Evolutionary conservation across 2,329 filamentous ascomycete species (phyloP).

Genomic region (Beauveria brongniartii): DNA sequence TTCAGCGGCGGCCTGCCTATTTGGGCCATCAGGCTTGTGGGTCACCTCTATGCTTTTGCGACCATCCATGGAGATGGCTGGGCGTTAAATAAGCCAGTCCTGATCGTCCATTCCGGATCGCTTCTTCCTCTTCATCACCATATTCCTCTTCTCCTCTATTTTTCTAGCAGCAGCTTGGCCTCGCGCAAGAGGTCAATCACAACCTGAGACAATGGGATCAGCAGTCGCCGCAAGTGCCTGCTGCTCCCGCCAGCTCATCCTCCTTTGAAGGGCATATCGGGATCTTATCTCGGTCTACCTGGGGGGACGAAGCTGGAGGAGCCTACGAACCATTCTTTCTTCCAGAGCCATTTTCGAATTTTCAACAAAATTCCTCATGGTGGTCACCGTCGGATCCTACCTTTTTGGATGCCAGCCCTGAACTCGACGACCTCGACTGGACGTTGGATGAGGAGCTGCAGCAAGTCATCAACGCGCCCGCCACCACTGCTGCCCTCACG

Average conservation of each 20-base stretch:
- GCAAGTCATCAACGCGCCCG: neutral
- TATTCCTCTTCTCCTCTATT: neutral
- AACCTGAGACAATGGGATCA: constrained; percentile 11
- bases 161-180: constrained; percentile 5
- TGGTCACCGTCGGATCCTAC: neutral
- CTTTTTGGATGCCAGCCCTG: neutral
- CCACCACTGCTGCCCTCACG: neutral
- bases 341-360: neutral
- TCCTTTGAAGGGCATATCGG: constrained; percentile 2
- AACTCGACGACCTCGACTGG: constrained; percentile 3
- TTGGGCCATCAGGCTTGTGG: too few relatives aligned
- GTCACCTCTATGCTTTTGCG: too few relatives aligned
- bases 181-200: constrained; percentile 10
- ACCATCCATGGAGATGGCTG: too few relatives aligned
- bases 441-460: constrained; percentile 2
- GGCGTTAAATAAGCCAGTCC: neutral
- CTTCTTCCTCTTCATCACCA: neutral
- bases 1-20: too few relatives aligned
- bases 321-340: neutral
- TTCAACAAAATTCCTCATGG: neutral
- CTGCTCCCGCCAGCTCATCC: constrained; percentile 8
- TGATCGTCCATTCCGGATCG: neutral
- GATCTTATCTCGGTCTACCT: constrained; percentile 5
- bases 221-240: constrained; percentile 4
- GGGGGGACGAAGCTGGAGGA: constrained; percentile 2